Conservation (phyloP, 208 protist genomes). For the Leishmania tropica region DNA sequence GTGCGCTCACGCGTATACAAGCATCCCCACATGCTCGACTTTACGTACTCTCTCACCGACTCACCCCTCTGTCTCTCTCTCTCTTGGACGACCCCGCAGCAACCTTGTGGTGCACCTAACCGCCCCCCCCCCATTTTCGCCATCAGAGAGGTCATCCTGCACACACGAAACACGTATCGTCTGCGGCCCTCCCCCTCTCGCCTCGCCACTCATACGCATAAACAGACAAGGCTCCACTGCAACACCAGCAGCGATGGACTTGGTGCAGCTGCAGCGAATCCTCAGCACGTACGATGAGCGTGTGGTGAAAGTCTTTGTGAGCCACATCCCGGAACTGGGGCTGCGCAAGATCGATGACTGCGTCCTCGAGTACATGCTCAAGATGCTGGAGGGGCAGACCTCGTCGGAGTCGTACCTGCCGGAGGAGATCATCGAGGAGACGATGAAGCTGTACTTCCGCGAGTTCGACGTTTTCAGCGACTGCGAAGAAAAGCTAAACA, state of each 20-base stretch:
- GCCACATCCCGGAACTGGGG: constrained; percentile 66
- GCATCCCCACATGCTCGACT: neutral
- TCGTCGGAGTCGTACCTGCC: constrained; percentile 78
- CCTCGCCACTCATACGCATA: neutral
- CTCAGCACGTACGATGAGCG: constrained; percentile 55
- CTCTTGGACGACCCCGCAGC: neutral
- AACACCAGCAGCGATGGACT: constrained; percentile 49
- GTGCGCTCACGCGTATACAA: neutral
- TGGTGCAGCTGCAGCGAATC: constrained; percentile 55
- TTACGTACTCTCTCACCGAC: neutral
- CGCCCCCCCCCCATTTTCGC: neutral
- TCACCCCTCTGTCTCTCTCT: neutral
- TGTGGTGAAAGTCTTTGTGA: constrained; percentile 69
- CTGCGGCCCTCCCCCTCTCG: neutral
- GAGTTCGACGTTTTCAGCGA: constrained; percentile 73
- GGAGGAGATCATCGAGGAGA: constrained; percentile 74
- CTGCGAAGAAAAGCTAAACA: constrained; percentile 40
- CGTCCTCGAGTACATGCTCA: constrained; percentile 82
- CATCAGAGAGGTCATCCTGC: neutral
- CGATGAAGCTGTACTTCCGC: constrained; percentile 73
- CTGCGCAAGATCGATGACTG: constrained; percentile 76
- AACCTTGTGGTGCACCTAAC: neutral
- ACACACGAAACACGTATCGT: neutral
- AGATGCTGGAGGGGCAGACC: constrained; percentile 89
- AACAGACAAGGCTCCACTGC: neutral